Conservation (phyloP, 306 rosid genomes). For the Rosa lucieae region DNA sequence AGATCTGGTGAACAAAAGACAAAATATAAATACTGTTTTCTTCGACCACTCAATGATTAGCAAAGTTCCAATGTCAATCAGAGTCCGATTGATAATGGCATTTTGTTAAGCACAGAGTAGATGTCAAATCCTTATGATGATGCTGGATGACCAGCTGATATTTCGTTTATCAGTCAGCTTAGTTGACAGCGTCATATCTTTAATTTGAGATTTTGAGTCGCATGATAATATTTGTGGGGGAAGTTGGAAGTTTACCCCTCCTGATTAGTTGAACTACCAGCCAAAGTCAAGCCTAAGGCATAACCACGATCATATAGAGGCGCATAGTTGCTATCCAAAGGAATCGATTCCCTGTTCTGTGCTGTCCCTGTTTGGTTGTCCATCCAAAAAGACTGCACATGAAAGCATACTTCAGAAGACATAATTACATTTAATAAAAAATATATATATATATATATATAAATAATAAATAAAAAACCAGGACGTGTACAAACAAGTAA, state of each 20-base stretch:
- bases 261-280: constrained; percentile 54
- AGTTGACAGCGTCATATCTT: not conserved
- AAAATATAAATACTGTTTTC: not conserved
- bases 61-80: constrained; percentile 1
- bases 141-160: not conserved
- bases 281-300: constrained; percentile 82
- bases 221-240: constrained; percentile 8
- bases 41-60: not conserved
- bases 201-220: not conserved
- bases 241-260: constrained; percentile 57
- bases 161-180: not conserved
- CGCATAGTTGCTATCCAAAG: constrained; percentile 67
- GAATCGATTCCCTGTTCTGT: constrained; percentile 39
- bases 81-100: not conserved
- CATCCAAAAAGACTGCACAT: constrained; percentile 91
- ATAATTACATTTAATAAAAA: not conserved
- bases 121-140: not conserved
- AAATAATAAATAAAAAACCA: not conserved
- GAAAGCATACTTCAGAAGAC: constrained; percentile 22
- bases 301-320: constrained; percentile 95
- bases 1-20: not conserved
- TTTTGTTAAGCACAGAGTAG: not conserved
- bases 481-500: not conserved
- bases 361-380: constrained; percentile 64
- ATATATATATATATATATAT: too few species aligned